phyloP scores from a whole-genome alignment of 805 yeast species.

The Teunomyces stri region DNA sequence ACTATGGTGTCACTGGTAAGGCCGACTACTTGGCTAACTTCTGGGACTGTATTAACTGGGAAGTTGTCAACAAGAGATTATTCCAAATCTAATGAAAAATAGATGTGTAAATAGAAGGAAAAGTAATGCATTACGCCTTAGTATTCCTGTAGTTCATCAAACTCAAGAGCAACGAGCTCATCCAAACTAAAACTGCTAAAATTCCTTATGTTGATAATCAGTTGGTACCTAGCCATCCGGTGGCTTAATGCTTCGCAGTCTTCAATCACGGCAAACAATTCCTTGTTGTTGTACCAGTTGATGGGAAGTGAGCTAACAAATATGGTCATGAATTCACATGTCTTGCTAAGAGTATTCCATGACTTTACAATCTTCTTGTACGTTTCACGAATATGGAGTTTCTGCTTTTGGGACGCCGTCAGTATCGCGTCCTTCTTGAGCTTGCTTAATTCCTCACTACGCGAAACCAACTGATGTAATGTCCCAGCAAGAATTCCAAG shows the following conservation, averaged over 20 bases:
- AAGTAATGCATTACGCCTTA: not conserved
- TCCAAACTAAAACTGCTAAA: constrained; percentile 13
- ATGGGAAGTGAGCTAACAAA: constrained; percentile 32
- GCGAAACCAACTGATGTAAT: not conserved
- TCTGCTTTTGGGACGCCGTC: not conserved
- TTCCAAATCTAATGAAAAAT: constrained; percentile 25
- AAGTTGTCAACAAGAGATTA: constrained; percentile 55
- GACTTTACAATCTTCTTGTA: constrained; percentile 12
- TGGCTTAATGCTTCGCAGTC: constrained; percentile 26
- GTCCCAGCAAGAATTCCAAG: not conserved
- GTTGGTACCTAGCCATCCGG: constrained; percentile 17
- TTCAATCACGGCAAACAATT: constrained; percentile 23
- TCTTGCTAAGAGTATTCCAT: constrained; percentile 18
- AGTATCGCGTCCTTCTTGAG: not conserved
- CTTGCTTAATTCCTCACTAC: constrained; percentile 4
- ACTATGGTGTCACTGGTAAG: constrained; percentile 80
- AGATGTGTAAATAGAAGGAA: constrained; percentile 2
- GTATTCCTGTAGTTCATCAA: constrained; percentile 13
- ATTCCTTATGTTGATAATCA: constrained; percentile 15
- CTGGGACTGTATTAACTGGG: constrained; percentile 85
- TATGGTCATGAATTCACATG: constrained; percentile 31
- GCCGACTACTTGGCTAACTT: constrained; percentile 67
- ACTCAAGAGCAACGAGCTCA: constrained; percentile 23
- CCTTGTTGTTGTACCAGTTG: constrained; percentile 36
- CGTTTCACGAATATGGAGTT: not conserved